A percentile compares a stretch with the other conserved stretches of the same genome.
Conservation (phyloP, 73 alveolate genomes). For the Blepharisma japonicum region DNA sequence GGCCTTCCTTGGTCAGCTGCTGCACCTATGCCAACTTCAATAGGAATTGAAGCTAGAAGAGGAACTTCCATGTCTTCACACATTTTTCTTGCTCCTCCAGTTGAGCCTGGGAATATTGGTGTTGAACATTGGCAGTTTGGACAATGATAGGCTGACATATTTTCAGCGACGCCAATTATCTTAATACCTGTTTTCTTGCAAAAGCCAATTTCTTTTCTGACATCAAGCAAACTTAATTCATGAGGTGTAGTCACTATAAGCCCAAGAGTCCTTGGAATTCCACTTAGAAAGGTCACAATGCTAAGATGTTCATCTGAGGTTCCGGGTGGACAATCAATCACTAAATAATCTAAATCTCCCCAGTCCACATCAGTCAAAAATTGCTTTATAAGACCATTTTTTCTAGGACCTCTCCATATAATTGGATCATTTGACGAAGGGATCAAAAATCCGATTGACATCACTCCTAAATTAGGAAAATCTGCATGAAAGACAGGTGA, state of each 20-base stretch:
- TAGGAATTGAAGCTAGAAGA: not conserved
- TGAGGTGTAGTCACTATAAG: slow-evolving; percentile 98
- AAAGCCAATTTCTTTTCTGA: slow-evolving; percentile 93
- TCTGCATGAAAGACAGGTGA: slow-evolving; percentile 98
- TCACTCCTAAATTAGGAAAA: slow-evolving; percentile 89
- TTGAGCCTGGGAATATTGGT: slow-evolving; percentile 83
- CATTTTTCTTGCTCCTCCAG: slow-evolving; percentile 95
- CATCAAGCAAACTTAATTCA: slow-evolving; percentile 97
- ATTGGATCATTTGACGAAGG: slow-evolving; percentile 75
- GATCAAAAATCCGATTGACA: slow-evolving; percentile 96
- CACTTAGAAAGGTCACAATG: slow-evolving; percentile 72
- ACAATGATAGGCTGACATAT: slow-evolving; percentile 81
- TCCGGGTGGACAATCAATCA: slow-evolving; percentile 99
- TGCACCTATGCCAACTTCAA: not conserved
- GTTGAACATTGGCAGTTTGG: slow-evolving; percentile 76
- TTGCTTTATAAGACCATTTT: slow-evolving; percentile 96
- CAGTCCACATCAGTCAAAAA: slow-evolving; percentile 98
- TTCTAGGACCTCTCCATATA: slow-evolving; percentile 80
- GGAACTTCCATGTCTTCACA: slow-evolving; percentile 57
- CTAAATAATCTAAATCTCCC: slow-evolving; percentile 97
- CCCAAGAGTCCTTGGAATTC: slow-evolving; percentile 73
- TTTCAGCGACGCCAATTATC: slow-evolving; percentile 97
- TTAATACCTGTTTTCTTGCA: slow-evolving; percentile 85
- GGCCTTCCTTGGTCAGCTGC: slow-evolving; percentile 15
- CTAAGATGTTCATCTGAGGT: slow-evolving; percentile 99